A percentile compares a stretch with the other conserved stretches of the same genome.
Conservation (phyloP, 495 filamentous ascomycete genomes). For the Neurospora africana region DNA sequence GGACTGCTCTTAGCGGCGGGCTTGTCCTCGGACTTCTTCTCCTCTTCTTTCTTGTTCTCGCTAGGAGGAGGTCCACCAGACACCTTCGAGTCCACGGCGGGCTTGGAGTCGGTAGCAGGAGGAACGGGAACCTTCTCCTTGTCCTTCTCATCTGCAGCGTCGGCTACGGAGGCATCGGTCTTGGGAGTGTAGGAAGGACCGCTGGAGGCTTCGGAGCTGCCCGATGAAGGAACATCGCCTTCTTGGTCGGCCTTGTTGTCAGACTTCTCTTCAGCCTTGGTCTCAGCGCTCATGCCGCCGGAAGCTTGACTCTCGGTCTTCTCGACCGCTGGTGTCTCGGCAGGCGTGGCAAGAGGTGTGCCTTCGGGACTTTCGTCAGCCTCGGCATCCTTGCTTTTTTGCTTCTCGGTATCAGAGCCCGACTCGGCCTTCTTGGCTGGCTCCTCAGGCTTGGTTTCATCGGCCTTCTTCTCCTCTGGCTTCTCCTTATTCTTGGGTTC, state of each 20-base stretch:
- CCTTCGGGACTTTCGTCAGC: constrained; percentile 12
- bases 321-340: constrained; percentile 16
- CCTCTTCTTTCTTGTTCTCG: neutral
- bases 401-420: neutral
- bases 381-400: constrained; percentile 1
- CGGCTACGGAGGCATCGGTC: constrained; percentile 15
- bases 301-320: constrained; percentile 15
- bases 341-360: constrained; percentile 18
- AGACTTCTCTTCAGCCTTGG: constrained; percentile 8
- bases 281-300: neutral
- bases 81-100: constrained; percentile 8
- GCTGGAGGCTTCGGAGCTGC: constrained; percentile 14
- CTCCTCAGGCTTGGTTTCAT: constrained; percentile 20
- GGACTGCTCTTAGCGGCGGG: constrained; percentile 1
- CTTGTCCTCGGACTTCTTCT: neutral
- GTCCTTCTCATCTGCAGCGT: constrained; percentile 10
- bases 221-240: constrained; percentile 3
- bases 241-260: constrained; percentile 3
- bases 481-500: constrained; percentile 18
- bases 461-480: constrained; percentile 13
- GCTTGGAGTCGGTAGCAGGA: constrained; percentile 4
- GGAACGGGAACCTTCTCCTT: constrained; percentile 24
- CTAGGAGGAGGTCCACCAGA: constrained; percentile 16
- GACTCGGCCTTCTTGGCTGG: constrained; percentile 8
- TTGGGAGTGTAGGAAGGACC: constrained; percentile 22